Evolutionary conservation across 2,329 filamentous ascomycete genomes (phyloP), one percentile per base, ranked within the genome.

Genomic region (Penicillium digitatum): DNA sequence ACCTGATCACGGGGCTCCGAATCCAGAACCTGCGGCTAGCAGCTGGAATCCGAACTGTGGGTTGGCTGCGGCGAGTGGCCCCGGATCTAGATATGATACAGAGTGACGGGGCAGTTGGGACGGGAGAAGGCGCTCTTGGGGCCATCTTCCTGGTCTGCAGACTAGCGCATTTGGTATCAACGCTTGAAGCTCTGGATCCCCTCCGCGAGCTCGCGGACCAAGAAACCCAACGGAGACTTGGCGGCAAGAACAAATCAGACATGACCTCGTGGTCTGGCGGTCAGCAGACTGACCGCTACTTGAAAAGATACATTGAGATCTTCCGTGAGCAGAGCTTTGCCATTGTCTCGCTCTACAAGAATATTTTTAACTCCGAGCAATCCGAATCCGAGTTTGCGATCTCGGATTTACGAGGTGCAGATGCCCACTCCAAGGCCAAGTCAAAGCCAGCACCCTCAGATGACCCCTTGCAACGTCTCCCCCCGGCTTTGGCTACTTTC

Each of bases 311-410:
- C 73, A 89, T 99, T 65, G 94, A 99, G 70, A 91, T 99, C 27
- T 97, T 97, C 71, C 88, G 94, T 49, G 94, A 99, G 74, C 94
- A 99, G 73, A 96, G 90, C 69, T 99, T 99, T 72, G 89, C 87
- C 40, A 95, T 97, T 57, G 85, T 97, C 27, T 95, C 90, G 55
- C 90, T 97, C 81, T 96, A 95, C 73, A 89, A 87, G 66, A 94
- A 88, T 66, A 90, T 97, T 52, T 95, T 95, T 66, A 86, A 88
- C 0, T 79, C 82, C 3, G 80, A 84, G 24, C 68, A 74, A 31
- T 66, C 71, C 3, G 72, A 74, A 12, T 62, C 69, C 2, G 72
- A 72, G 2, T 52, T 66, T 35, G 63, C 65, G 14, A 58, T 64
- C 44, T 52, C 66, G 11, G 61, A 62, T 24, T 48, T 71, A 54